Conservation (phyloP, 768 basidiomycete species). For the Kwoniella botswanensis region DNA sequence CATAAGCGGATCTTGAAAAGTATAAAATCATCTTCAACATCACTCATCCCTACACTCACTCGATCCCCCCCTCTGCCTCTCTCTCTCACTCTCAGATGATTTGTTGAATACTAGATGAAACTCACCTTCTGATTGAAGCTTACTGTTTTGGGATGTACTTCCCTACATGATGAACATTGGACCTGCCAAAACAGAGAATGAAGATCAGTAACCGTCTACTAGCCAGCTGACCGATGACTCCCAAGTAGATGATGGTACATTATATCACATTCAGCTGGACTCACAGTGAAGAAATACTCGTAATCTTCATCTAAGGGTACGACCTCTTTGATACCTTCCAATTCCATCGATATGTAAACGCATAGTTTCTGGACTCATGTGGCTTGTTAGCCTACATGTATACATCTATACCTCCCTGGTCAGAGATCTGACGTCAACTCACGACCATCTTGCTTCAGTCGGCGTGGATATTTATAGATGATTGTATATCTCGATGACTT, state of each 20-base stretch:
- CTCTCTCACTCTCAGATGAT: background rate
- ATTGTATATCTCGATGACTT: too few relatives aligned
- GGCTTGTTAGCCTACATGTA: background rate
- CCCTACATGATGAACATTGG: slow-evolving; percentile 46
- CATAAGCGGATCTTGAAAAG: background rate
- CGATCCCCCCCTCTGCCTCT: background rate
- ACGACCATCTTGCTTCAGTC: slow-evolving; percentile 14
- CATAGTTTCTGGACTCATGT: slow-evolving; percentile 49
- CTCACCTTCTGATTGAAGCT: slow-evolving; percentile 51
- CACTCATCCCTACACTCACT: background rate
- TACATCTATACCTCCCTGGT: background rate
- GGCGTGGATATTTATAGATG: background rate
- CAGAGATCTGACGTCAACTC: background rate
- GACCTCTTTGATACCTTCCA: slow-evolving; percentile 56
- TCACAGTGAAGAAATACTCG: slow-evolving; percentile 56
- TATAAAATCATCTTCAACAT: background rate
- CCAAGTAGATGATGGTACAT: too few relatives aligned
- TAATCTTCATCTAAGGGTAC: slow-evolving; percentile 47
- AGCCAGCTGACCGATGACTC: too few relatives aligned
- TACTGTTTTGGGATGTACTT: slow-evolving; percentile 52
- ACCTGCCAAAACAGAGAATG: slow-evolving; percentile 32
- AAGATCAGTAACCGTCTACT: background rate
- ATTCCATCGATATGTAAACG: slow-evolving; percentile 53
- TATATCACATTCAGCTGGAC: slow-evolving; percentile 8
- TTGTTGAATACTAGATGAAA: background rate